Conservation (phyloP, 1,284 basidiomycete species). For the Rhodotorula sp. region DNA sequence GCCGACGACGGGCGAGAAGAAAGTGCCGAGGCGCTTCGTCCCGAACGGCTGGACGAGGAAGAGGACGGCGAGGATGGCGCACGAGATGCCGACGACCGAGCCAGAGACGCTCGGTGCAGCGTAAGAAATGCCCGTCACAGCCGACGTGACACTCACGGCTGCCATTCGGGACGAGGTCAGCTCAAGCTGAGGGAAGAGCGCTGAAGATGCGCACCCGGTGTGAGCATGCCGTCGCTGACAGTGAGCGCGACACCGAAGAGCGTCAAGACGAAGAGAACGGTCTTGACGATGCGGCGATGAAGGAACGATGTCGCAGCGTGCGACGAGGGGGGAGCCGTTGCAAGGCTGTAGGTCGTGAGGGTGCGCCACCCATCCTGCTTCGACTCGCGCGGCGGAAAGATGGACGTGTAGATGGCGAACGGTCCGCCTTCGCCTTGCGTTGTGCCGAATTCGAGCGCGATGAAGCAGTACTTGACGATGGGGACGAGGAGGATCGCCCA, state of each 20-base stretch:
- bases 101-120: conserved; percentile 56
- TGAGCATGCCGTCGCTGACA: conserved; percentile 62
- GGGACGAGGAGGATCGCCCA: conserved; percentile 67
- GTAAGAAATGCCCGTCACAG: conserved; percentile 66
- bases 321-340: conserved; percentile 13
- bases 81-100: conserved; percentile 62
- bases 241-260: conserved; percentile 56
- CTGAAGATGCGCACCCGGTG: conserved; percentile 17
- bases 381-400: conserved; percentile 59
- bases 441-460: conserved; percentile 61
- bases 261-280: conserved; percentile 8
- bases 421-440: conserved; percentile 50
- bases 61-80: conserved; percentile 62
- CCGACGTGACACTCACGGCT: conserved; percentile 67
- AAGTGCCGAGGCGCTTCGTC: conserved; percentile 57
- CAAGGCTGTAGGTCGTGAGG: conserved; percentile 54
- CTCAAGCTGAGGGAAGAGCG: neutral
- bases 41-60: conserved; percentile 65
- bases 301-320: conserved; percentile 3
- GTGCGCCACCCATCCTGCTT: neutral
- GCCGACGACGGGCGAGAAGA: conserved; percentile 59
- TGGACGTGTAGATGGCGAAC: conserved; percentile 64
- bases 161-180: conserved; percentile 53
- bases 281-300: conserved; percentile 18
- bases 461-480: conserved; percentile 65